phyloP scores from a whole-genome alignment of 441 rosid genomes.

The Erodium chrysanthum region DNA sequence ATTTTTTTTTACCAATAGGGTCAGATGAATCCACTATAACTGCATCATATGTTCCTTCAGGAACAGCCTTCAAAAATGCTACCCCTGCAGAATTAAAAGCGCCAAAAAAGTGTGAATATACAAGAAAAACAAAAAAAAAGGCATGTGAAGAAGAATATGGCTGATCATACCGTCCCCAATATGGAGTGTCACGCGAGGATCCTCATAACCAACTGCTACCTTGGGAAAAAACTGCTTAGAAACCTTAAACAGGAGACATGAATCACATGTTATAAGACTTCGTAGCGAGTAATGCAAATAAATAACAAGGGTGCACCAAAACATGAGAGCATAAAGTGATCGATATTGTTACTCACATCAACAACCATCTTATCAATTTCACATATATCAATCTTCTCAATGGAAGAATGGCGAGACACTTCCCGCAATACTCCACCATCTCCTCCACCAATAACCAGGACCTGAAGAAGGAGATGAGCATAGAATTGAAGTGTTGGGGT shows the following conservation, averaged over 20 bases:
- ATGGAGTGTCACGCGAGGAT: slow-evolving; percentile 72
- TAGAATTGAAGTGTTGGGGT: neutral
- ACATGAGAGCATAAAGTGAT: neutral
- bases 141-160: neutral
- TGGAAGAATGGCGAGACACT: slow-evolving; percentile 71
- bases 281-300: neutral
- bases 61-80: slow-evolving; percentile 66
- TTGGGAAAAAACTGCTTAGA: slow-evolving; percentile 71
- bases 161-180: slow-evolving; percentile 66
- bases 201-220: slow-evolving; percentile 70
- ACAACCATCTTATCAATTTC: slow-evolving; percentile 93
- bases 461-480: slow-evolving; percentile 33
- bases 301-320: no score
- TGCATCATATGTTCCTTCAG: slow-evolving; percentile 81
- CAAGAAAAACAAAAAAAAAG: neutral
- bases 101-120: neutral
- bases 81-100: slow-evolving; percentile 45
- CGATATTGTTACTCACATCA: slow-evolving; percentile 47
- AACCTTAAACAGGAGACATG: slow-evolving; percentile 35
- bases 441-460: slow-evolving; percentile 94
- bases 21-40: slow-evolving; percentile 87
- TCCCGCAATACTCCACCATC: slow-evolving; percentile 92
- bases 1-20: slow-evolving; percentile 57
- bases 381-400: slow-evolving; percentile 82
- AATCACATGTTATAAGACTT: neutral